Base-by-base conservation (phyloP, 352 stramenopile genomes). In the Globisporangium cylindrosporum region DNA sequence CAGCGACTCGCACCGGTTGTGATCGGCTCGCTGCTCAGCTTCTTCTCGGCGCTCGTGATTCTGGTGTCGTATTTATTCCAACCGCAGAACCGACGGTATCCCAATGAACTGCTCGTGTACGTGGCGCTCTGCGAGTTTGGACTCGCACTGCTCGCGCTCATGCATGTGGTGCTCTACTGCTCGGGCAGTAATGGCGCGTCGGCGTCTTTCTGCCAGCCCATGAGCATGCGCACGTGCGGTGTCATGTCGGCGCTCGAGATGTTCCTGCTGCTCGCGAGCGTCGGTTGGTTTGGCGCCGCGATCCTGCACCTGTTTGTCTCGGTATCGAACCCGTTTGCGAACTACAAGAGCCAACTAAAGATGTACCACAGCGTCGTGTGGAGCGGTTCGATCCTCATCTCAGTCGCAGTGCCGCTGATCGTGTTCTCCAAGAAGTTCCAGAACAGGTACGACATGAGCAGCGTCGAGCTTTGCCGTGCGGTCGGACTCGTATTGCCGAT, bases 231-330 rank as follows among this genome's bases (percentile, higher is more conserved):
- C 1, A 66, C 67, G 1, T 92, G 84, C 66, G 79, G 63, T 18
- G 15, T 80, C 6, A 64, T 76, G 12, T 76, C 66, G 4, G 72
- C 73, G 48, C 60, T 91, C 34, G 78, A 89, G 70, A 82, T 91
- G 67, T 89, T 91, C 41, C 65, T 91, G 61, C 67, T 91, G 32
- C 55, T 88, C 8, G 76, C 82, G 0, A 83, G 81, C 20, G 77
- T 91, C 29, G 81, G 81, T 3, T 92, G 84, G 84, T 92, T 89
- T 56, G 82, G 79, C 22, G 81, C 81, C 18, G 82, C 82, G 7
- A 90, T 92, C 73, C 62, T 90, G 18, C 80, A 92, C 63, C 62
- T 92, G 4, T 92, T 89, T 53, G 84, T 91, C 22, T 90, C 84
- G 4, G 70, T 92, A 1, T 89, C 84, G 32, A 92, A 92, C 59